Evolutionary conservation across 169 alveolate genomes (phyloP).

Genomic region (Toxoplasma gondii): DNA sequence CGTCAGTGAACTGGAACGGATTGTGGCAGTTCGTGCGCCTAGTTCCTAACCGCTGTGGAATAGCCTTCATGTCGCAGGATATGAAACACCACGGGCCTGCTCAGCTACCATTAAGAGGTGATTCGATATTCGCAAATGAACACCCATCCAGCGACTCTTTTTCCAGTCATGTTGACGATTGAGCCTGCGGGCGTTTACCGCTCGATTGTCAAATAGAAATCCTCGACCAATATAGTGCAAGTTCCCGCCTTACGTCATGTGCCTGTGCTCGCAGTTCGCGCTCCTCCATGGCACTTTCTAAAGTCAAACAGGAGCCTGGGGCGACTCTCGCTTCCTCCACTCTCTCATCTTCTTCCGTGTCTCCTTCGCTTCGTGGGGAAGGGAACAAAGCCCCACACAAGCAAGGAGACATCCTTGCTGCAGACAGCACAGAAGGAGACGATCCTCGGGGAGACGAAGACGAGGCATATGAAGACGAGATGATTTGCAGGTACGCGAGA

Average conservation of each 20-base stretch:
- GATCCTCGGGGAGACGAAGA: not conserved
- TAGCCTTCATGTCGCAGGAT: too few relatives aligned
- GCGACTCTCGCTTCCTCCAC: not conserved
- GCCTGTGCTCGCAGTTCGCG: not conserved
- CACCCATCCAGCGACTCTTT: too few relatives aligned
- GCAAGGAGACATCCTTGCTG: not conserved
- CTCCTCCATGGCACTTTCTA: not conserved
- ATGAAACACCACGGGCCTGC: too few relatives aligned
- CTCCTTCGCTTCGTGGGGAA: not conserved
- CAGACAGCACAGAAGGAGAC: not conserved
- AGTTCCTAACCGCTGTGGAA: too few relatives aligned
- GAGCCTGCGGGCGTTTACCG: too few relatives aligned
- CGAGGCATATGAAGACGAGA: constrained; percentile 38
- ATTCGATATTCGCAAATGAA: too few relatives aligned
- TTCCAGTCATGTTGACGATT: too few relatives aligned
- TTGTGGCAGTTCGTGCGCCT: too few relatives aligned
- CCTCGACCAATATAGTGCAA: too few relatives aligned
- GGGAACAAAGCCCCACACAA: not conserved
- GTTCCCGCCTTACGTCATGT: not conserved
- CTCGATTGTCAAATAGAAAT: too few relatives aligned
- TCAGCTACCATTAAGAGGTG: too few relatives aligned
- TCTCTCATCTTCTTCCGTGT: not conserved
- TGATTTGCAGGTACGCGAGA: not conserved
- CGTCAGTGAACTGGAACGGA: too few relatives aligned
- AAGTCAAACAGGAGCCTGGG: not conserved